phyloP scores from a whole-genome alignment of 2,329 filamentous ascomycete genomes.

The Botrytis fragariae region DNA sequence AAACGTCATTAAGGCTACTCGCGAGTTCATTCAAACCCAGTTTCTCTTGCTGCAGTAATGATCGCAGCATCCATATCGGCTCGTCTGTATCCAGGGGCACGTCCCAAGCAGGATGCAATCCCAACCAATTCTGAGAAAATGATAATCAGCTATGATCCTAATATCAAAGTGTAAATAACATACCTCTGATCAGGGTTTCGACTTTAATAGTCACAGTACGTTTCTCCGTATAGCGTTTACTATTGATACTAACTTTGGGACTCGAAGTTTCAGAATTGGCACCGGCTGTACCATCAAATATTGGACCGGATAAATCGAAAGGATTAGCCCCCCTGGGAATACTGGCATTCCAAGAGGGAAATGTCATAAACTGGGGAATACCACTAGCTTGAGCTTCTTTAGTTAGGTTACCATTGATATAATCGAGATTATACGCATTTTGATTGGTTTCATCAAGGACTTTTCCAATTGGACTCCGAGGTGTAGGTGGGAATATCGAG shows the following conservation, averaged over 20 bases:
- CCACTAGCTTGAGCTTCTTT: neutral
- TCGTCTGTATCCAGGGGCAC: constrained; percentile 36
- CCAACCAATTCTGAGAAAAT: constrained; percentile 31
- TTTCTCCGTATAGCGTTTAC: constrained; percentile 23
- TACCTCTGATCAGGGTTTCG: constrained; percentile 36
- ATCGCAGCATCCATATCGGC: constrained; percentile 39
- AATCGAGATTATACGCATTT: neutral
- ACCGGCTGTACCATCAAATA: constrained; percentile 1
- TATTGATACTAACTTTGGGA: constrained; percentile 3
- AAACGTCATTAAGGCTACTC: neutral
- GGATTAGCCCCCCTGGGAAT: neutral
- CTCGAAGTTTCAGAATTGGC: neutral
- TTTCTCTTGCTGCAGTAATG: constrained; percentile 9
- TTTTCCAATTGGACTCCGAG: constrained; percentile 25
- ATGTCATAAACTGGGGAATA: neutral
- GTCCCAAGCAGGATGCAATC: constrained; percentile 36
- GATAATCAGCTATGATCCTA: neutral
- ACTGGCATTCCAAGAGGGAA: constrained; percentile 2
- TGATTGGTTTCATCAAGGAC: constrained; percentile 13
- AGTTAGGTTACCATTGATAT: neutral
- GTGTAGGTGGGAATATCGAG: constrained; percentile 27
- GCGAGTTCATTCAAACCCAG: constrained; percentile 1
- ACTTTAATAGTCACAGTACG: constrained; percentile 36
- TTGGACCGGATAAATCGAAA: constrained; percentile 5
- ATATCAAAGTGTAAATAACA: constrained; percentile 21